Conservation (phyloP, 192 early-diverging fungal genomes). For the Dissophora globulifera region DNA sequence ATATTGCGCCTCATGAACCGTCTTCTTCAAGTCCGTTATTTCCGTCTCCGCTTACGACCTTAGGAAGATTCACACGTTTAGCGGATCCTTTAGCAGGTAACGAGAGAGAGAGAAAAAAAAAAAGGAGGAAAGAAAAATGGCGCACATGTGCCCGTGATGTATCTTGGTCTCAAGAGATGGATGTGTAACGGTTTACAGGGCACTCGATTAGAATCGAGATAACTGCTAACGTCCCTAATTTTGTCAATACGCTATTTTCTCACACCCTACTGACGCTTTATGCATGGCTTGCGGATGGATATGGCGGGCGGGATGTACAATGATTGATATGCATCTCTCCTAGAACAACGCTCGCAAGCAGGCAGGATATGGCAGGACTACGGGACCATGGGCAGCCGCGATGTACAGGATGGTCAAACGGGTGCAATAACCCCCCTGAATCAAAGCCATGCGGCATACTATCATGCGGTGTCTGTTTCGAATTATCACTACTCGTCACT, state of each 20-base stretch:
- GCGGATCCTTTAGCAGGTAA: slow-evolving; percentile 16
- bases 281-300: too few relatives aligned
- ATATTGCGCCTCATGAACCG: slow-evolving; percentile 42
- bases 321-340: neutral
- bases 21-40: slow-evolving; percentile 50
- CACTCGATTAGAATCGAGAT: neutral
- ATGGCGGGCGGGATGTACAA: too few relatives aligned
- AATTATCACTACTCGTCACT: slow-evolving; percentile 35
- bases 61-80: slow-evolving; percentile 25
- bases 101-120: neutral
- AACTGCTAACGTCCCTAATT: too few relatives aligned
- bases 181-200: too few relatives aligned
- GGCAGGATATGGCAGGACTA: slow-evolving; percentile 46
- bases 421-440: slow-evolving; percentile 9
- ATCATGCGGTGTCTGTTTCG: slow-evolving; percentile 50
- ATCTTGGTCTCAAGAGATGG: too few relatives aligned
- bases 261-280: too few relatives aligned
- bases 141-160: neutral
- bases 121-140: neutral
- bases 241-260: too few relatives aligned
- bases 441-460: slow-evolving; percentile 51
- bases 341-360: slow-evolving; percentile 17
- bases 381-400: slow-evolving; percentile 17
- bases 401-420: neutral
- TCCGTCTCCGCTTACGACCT: slow-evolving; percentile 44